Conservation (phyloP, 768 basidiomycete genomes). For the Coprinopsis cinerea region DNA sequence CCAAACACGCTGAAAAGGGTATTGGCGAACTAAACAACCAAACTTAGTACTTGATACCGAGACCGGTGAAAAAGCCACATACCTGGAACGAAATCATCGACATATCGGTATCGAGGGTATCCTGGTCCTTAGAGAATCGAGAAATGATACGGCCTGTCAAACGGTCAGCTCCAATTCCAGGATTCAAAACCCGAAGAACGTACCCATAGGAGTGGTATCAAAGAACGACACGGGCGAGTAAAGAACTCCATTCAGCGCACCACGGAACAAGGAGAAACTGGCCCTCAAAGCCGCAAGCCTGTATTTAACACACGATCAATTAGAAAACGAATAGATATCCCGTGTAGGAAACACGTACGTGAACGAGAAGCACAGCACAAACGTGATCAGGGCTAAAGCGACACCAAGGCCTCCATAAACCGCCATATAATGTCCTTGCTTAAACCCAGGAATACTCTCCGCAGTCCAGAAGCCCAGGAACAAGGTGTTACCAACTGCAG, state of each 20-base stretch:
- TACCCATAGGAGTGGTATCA: constrained; percentile 67
- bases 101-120: constrained; percentile 48
- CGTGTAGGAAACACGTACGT: constrained; percentile 30
- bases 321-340: neutral
- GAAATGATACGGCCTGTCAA: constrained; percentile 48
- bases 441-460: constrained; percentile 46
- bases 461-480: constrained; percentile 74
- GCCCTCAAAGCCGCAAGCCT: constrained; percentile 35
- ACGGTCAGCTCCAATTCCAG: constrained; percentile 7
- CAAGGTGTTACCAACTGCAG: constrained; percentile 53
- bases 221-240: constrained; percentile 62
- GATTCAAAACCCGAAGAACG: constrained; percentile 15
- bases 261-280: constrained; percentile 47
- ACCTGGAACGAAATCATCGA: constrained; percentile 42
- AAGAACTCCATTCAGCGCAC: constrained; percentile 51
- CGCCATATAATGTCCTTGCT: constrained; percentile 64
- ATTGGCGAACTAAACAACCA: constrained; percentile 29
- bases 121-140: constrained; percentile 56
- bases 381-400: constrained; percentile 45
- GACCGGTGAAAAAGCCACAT: neutral
- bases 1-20: constrained; percentile 43
- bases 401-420: constrained; percentile 44
- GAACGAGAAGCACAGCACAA: constrained; percentile 42
- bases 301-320: neutral
- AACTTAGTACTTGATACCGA: neutral